Percentiles rank a stretch among this genome's conserved stretches.
phyloP scores from a whole-genome alignment of 306 rosid species.

The Prosopis cineraria region DNA sequence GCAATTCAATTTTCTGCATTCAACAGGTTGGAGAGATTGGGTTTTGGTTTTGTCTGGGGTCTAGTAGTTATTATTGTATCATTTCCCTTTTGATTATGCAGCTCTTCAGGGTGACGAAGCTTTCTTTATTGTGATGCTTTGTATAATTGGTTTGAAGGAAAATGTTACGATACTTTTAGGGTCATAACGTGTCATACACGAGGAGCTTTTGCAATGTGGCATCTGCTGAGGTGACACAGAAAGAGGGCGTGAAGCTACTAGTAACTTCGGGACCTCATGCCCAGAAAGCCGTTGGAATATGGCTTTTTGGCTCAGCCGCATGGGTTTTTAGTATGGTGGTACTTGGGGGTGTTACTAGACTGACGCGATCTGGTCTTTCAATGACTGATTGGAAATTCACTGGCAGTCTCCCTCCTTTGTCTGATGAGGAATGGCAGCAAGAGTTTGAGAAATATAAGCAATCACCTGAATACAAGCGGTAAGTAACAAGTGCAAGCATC shows the following conservation, averaged over 20 bases:
- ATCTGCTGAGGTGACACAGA: constrained; percentile 39
- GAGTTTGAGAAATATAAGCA: constrained; percentile 85
- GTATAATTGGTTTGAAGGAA: constrained; percentile 16
- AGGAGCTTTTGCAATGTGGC: constrained; percentile 56
- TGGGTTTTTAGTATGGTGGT: constrained; percentile 97
- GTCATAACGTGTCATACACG: constrained; percentile 35
- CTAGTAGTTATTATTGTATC: not conserved
- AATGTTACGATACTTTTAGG: constrained; percentile 44
- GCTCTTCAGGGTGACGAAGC: constrained; percentile 3
- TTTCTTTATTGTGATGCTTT: not conserved
- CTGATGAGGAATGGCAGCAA: constrained; percentile 67
- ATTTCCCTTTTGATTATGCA: no score
- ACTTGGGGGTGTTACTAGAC: constrained; percentile 85
- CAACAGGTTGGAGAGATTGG: no score
- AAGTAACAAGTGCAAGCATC: constrained; percentile 5
- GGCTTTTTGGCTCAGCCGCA: constrained; percentile 91
- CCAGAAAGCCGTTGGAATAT: constrained; percentile 72
- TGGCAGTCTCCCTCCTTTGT: constrained; percentile 72
- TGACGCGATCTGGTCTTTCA: constrained; percentile 92
- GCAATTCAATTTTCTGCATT: no score
- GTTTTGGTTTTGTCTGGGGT: no score
- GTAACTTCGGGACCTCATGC: constrained; percentile 77
- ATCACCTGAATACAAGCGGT: constrained; percentile 91
- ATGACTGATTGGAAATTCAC: constrained; percentile 95
- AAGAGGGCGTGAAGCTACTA: constrained; percentile 68